phyloP scores from a whole-genome alignment of 1,139 yeast genomes.

The Lodderomyces theae region DNA sequence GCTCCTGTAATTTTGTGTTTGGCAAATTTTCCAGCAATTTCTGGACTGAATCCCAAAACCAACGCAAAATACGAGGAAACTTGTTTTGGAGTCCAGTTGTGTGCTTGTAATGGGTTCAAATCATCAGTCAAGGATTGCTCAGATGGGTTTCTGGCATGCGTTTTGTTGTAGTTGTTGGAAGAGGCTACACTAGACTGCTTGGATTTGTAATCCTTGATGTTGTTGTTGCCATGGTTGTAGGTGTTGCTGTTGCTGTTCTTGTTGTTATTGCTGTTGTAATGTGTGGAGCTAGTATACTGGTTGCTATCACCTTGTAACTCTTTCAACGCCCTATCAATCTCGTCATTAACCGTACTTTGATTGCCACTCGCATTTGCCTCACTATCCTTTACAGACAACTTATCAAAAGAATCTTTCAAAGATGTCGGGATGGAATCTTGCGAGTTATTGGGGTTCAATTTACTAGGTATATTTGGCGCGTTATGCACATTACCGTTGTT shows the following conservation, averaged over 20 bases:
- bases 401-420: constrained; percentile 7
- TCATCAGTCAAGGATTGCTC: constrained; percentile 27
- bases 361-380: neutral
- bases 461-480: constrained; percentile 7
- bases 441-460: constrained; percentile 7
- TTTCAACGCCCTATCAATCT: constrained; percentile 80
- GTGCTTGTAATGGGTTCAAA: constrained; percentile 50
- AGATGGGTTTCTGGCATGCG: constrained; percentile 10
- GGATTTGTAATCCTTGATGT: neutral
- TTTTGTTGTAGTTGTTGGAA: constrained; percentile 1
- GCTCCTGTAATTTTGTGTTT: constrained; percentile 87
- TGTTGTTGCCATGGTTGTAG: constrained; percentile 6
- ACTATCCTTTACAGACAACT: constrained; percentile 4
- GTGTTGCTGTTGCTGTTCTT: neutral
- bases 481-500: constrained; percentile 2
- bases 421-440: neutral
- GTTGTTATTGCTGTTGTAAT: constrained; percentile 2
- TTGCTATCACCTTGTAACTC: constrained; percentile 51
- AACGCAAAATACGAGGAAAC: constrained; percentile 72
- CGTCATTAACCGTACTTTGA: constrained; percentile 32
- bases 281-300: neutral
- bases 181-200: constrained; percentile 6
- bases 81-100: constrained; percentile 81
- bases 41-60: constrained; percentile 68
- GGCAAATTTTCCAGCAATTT: constrained; percentile 73